Base-by-base conservation (phyloP, 1,284 basidiomycete genomes). In the Apiotrichum gamsii region DNA sequence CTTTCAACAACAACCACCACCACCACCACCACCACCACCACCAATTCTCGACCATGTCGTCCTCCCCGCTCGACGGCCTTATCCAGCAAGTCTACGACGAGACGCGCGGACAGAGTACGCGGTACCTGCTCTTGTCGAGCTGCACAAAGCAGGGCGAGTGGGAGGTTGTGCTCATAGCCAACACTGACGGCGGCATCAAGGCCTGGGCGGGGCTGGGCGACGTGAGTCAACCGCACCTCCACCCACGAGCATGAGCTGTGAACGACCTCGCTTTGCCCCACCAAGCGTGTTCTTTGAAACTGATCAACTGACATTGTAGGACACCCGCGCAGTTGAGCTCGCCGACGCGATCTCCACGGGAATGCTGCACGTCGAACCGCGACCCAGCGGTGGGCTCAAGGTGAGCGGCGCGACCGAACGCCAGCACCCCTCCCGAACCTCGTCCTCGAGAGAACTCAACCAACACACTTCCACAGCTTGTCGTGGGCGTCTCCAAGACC, bases 61-160 rank as follows among this genome's bases (percentile, higher is more conserved):
- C 21, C 16, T n/a, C n/a, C n/a, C 18, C 35, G 5, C 51, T 53
- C 23, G 29, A 43, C 52, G 48, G 45, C 36, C 21, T 54, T 23
- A 46, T 45, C 20, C 49, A 54, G 36, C 52, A 51, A 24, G 38
- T 54, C 36, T 54, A 48, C 43, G 37, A 45, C 33, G 28, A 33
- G 20, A 30, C 37, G 24, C 31, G 18, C 4, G 47, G 47, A 3
- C 16, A 13, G 2, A 24, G 25, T 5, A n/a, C 16, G 11, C 49
- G 49, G 10, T 54, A 51, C 33, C 52, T 54, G 18, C 37, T 54
- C 6, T 30, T 43, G 25, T 48, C 49, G 2, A 21, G 19, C 13
- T 20, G 31, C 8, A n/a, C n/a, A n/a, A n/a, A n/a, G 2, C 8
- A 16, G n/a, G 43, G n/a, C 14, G 16, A 19, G 3, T 54, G 52